Evolutionary conservation across 208 protist species (phyloP).

Genomic region (Balamuthia mandrillaris): DNA sequence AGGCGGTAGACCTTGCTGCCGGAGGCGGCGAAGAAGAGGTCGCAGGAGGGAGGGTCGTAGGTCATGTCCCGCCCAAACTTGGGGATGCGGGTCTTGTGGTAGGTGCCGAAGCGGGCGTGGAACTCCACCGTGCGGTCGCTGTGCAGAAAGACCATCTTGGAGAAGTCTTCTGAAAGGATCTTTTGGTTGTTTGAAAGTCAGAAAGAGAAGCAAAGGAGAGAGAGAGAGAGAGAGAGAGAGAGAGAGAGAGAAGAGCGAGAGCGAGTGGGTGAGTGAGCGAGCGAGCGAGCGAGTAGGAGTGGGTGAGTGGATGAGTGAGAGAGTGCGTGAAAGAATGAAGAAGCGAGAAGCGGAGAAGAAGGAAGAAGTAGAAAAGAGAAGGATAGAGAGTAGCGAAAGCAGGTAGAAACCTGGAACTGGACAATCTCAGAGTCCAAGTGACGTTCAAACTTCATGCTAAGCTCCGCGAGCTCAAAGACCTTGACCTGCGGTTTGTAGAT

Average conservation of each 20-base stretch:
- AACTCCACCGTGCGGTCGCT: constrained; percentile 70
- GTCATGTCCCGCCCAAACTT: constrained; percentile 51
- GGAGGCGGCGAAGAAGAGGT: constrained; percentile 49
- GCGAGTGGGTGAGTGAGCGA: no score
- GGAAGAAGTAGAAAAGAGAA: no score
- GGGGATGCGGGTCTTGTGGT: constrained; percentile 64
- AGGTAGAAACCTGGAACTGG: neutral
- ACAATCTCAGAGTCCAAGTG: constrained; percentile 60
- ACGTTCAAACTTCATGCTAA: constrained; percentile 72
- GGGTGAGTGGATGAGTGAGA: no score
- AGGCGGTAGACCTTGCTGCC: constrained; percentile 46
- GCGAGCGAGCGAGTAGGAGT: no score
- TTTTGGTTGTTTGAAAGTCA: constrained; percentile 11
- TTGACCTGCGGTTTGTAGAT: constrained; percentile 55
- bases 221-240: neutral
- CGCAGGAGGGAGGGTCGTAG: constrained; percentile 50
- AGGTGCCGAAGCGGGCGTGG: constrained; percentile 66
- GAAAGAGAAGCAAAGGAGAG: neutral
- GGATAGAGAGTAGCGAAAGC: neutral
- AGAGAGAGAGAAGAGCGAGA: no score
- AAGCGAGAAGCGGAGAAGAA: no score
- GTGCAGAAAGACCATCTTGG: constrained; percentile 63
- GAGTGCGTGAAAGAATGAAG: no score
- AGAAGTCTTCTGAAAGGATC: constrained; percentile 65
- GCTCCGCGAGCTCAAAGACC: constrained; percentile 47